A percentile compares a stretch with the other conserved stretches of the same genome.
Conservation (phyloP, 495 filamentous ascomycete genomes). For the Wilcoxina mikolae region DNA sequence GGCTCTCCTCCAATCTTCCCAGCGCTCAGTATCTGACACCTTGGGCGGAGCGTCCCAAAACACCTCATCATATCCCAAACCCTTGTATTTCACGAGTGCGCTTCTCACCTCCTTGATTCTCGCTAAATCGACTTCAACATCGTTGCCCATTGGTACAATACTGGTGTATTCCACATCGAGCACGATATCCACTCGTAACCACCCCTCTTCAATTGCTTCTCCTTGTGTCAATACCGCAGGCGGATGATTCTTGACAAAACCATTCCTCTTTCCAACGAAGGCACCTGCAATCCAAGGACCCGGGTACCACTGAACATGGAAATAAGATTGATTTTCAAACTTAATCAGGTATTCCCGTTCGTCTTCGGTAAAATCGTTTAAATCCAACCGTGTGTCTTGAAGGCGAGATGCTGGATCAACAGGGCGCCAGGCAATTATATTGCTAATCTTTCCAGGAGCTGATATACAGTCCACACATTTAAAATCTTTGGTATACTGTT, state of each 20-base stretch:
- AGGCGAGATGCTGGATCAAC: constrained; percentile 26
- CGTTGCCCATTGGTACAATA: constrained; percentile 34
- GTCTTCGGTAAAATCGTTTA: constrained; percentile 47
- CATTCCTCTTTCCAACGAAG: constrained; percentile 48
- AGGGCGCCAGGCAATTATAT: constrained; percentile 78
- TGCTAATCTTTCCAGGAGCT: constrained; percentile 45
- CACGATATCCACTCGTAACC: constrained; percentile 71
- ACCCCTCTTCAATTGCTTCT: constrained; percentile 75
- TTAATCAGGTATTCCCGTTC: constrained; percentile 83
- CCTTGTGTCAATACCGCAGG: constrained; percentile 54
- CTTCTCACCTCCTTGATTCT: constrained; percentile 52
- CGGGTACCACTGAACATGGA: constrained; percentile 65
- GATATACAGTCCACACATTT: constrained; percentile 57
- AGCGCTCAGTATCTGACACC: constrained; percentile 49
- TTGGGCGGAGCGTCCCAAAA: constrained; percentile 78
- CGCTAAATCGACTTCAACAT: constrained; percentile 48
- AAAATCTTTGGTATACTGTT: constrained; percentile 53
- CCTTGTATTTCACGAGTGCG: constrained; percentile 80
- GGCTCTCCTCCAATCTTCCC: constrained; percentile 65
- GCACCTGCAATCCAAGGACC: constrained; percentile 83
- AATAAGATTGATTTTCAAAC: constrained; percentile 66
- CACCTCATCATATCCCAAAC: constrained; percentile 81
- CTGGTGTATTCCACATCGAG: constrained; percentile 57
- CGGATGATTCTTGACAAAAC: constrained; percentile 58
- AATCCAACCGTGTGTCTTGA: constrained; percentile 18